Conservation (phyloP, 768 basidiomycete species). For the Auricularia sp. region DNA sequence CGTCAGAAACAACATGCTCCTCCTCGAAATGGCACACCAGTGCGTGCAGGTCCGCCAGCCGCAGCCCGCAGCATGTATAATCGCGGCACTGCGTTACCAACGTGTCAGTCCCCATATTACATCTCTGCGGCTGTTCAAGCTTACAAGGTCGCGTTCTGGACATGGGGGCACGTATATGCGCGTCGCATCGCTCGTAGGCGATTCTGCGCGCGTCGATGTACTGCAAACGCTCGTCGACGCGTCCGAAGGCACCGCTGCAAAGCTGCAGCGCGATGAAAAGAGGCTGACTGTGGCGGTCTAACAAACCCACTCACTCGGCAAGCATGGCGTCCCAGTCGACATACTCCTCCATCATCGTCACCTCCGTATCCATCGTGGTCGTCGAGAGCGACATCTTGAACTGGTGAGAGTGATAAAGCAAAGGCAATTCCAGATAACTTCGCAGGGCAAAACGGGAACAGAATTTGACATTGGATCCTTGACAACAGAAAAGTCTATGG, state of each 20-base stretch:
- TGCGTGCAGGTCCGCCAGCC: slow-evolving; percentile 27
- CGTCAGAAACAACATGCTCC: slow-evolving; percentile 14
- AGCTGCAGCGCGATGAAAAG: too few relatives aligned
- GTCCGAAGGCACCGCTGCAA: background rate
- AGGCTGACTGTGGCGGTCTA: too few relatives aligned
- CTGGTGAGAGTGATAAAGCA: background rate
- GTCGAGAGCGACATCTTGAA: background rate
- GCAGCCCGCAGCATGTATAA: slow-evolving; percentile 29
- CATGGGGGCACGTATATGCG: background rate
- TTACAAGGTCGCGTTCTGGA: background rate
- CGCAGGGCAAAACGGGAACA: background rate
- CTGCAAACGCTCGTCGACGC: background rate
- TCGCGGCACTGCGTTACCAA: slow-evolving; percentile 16
- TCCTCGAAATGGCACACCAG: slow-evolving; percentile 31
- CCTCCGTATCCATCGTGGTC: background rate
- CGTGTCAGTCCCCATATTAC: too few relatives aligned
- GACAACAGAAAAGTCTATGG: background rate
- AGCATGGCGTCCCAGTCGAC: background rate
- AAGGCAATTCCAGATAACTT: background rate
- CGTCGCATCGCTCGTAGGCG: background rate
- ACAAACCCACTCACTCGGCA: background rate
- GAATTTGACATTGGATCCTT: background rate
- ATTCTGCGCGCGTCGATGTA: background rate
- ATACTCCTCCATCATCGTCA: background rate
- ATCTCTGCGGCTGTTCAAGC: background rate